A percentile compares a stretch with the other conserved stretches of the same genome.
These are phyloP conservation scores for Ustulina deusta DNA, from an alignment of 2,329 filamentous ascomycete genomes.

Conservation along the genomic window DNA sequence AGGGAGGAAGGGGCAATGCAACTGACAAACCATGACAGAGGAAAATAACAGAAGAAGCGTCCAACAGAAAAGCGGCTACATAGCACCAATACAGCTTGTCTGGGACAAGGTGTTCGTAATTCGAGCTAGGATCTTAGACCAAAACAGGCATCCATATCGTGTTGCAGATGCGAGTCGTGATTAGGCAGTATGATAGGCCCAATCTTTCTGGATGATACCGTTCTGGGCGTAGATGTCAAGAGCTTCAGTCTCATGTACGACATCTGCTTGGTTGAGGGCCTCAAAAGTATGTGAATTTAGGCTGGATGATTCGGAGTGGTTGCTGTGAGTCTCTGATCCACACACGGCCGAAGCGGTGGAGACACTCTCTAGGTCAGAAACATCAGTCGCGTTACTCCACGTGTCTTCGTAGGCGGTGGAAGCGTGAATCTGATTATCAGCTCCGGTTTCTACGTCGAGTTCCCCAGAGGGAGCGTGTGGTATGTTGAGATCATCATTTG, in stretches of 20 bases:
- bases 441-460: background rate
- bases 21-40: background rate
- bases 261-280: background rate
- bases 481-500: no score
- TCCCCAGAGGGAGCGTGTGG: background rate
- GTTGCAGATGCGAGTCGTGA: background rate
- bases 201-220: background rate
- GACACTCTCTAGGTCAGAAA: background rate
- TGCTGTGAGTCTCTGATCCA: background rate
- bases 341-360: background rate
- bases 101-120: background rate
- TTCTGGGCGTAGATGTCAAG: background rate
- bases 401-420: background rate
- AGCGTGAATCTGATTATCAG: background rate
- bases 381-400: background rate
- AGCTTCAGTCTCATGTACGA: background rate
- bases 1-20: background rate
- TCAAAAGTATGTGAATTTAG: background rate
- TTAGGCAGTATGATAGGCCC: background rate
- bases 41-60: background rate
- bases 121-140: background rate
- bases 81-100: background rate
- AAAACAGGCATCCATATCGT: background rate
- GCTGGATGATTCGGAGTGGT: background rate
- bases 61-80: background rate